Conservation (phyloP, 345 rosid species). For the Citrus reticulata region DNA sequence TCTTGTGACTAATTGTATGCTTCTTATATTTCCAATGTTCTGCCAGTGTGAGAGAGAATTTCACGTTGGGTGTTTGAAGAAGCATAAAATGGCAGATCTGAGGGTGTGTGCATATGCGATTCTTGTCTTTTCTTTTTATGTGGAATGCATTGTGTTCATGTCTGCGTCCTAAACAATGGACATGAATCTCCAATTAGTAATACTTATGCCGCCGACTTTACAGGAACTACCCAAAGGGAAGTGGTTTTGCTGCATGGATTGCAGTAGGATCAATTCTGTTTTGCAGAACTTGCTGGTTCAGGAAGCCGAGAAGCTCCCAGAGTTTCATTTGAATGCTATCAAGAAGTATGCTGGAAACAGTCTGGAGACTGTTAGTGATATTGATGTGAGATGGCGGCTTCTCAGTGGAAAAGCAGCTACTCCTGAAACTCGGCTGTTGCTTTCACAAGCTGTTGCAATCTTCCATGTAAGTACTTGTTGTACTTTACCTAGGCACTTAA, state of each 20-base stretch:
- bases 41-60: slow-evolving; percentile 82
- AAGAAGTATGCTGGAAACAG: slow-evolving; percentile 47
- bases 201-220: slow-evolving; percentile 19
- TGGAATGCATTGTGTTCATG: neutral
- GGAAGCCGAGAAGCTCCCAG: slow-evolving; percentile 74
- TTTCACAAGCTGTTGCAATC: slow-evolving; percentile 88
- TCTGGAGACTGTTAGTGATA: slow-evolving; percentile 26
- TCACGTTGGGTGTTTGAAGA: slow-evolving; percentile 93
- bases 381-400: slow-evolving; percentile 87
- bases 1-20: slow-evolving; percentile 3
- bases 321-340: slow-evolving; percentile 47
- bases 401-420: slow-evolving; percentile 65
- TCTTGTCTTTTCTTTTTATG: neutral
- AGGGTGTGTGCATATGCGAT: slow-evolving; percentile 47
- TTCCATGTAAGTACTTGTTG: slow-evolving; percentile 66
- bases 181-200: neutral
- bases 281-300: slow-evolving; percentile 62
- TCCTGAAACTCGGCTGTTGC: slow-evolving; percentile 55
- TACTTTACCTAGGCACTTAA: neutral
- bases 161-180: neutral
- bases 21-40: slow-evolving; percentile 5
- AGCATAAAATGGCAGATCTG: slow-evolving; percentile 69
- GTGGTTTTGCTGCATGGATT: slow-evolving; percentile 87
- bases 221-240: slow-evolving; percentile 92
- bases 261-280: slow-evolving; percentile 66